Evolutionary conservation across 805 yeast species (phyloP), one percentile per base, ranked within the genome.

Genomic region (Alloascoidea africana): DNA sequence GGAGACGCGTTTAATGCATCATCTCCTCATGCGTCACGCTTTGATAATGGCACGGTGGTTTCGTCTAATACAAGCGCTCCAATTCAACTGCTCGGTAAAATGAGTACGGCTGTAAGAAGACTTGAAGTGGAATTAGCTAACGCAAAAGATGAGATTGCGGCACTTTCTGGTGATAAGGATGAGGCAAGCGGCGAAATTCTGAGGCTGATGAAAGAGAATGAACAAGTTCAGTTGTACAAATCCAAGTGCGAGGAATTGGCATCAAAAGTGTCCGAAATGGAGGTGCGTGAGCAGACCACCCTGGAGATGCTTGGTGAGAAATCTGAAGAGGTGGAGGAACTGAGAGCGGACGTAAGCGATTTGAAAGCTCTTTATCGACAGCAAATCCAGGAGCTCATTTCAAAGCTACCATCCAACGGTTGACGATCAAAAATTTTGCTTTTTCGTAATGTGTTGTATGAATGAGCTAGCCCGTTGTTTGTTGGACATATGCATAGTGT

Each of bases 361-460:
- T 64, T 89, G 56, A 91, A 91, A 56, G 93, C 83, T 35, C 63
- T 91, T 62, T 69, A 85, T 54, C 67, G 73, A 42, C 70, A 70
- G 43, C 98, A 89, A 56, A 87, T 89, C 34, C 93, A 83, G 54
- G 91, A 87, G 45, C 67, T 89, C 71, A 75, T 85, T 34, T 78
- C 70, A 33, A 53, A 54, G 46, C 46, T 80, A 47, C 30, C 30
- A 23, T n/a, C n/a, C n/a, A n/a, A n/a, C n/a, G n/a, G n/a, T n/a
- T n/a, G n/a, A n/a, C n/a, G n/a, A n/a, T n/a, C n/a, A n/a, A n/a
- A n/a, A n/a, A n/a, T n/a, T n/a, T n/a, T n/a, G n/a, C n/a, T n/a
- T n/a, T n/a, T n/a, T n/a, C n/a, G n/a, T n/a, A n/a, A n/a, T n/a
- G n/a, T n/a, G n/a, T n/a, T n/a, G n/a, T n/a, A n/a, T n/a, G n/a